A percentile compares a stretch with the other conserved stretches of the same genome.
Evolutionary conservation across 1,139 yeast genomes (phyloP).

Genomic region (Pichia sp.): DNA sequence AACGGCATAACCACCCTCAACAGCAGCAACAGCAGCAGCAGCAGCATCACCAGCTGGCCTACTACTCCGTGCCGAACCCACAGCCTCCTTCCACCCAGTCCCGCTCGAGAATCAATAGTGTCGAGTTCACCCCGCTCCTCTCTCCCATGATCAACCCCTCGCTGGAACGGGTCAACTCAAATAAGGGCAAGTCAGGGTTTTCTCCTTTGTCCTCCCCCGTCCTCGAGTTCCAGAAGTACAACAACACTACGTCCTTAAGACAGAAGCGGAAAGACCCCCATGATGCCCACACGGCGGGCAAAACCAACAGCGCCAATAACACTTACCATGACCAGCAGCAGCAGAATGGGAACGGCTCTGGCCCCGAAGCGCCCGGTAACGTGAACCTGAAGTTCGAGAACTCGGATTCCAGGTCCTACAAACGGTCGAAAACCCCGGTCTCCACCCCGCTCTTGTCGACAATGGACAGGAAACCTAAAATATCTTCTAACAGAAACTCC

Average conservation of each 20-base stretch:
- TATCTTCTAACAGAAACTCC: not conserved
- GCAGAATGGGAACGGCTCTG: not conserved
- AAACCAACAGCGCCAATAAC: not conserved
- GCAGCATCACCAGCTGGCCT: not conserved
- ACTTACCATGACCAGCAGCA: not conserved
- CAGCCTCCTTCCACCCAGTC: not conserved
- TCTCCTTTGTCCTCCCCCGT: constrained; percentile 65
- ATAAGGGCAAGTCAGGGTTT: constrained; percentile 29
- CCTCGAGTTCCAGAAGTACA: constrained; percentile 40
- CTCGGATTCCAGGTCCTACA: constrained; percentile 15
- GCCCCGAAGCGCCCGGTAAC: not conserved
- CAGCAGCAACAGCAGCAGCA: not conserved
- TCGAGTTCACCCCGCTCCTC: constrained; percentile 66
- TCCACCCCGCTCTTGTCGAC: constrained; percentile 36
- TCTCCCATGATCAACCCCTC: constrained; percentile 79
- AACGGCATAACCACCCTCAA: not conserved
- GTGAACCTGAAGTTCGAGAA: not conserved
- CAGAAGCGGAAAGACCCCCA: constrained; percentile 25
- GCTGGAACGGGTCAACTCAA: constrained; percentile 35
- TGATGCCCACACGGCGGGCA: not conserved
- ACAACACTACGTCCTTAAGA: constrained; percentile 17
- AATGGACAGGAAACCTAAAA: constrained; percentile 20
- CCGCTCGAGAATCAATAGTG: constrained; percentile 18
- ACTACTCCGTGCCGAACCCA: not conserved
- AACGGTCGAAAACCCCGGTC: constrained; percentile 35